phyloP scores from a whole-genome alignment of 2,329 filamentous ascomycete genomes.

The Cercospora nicotianae region DNA sequence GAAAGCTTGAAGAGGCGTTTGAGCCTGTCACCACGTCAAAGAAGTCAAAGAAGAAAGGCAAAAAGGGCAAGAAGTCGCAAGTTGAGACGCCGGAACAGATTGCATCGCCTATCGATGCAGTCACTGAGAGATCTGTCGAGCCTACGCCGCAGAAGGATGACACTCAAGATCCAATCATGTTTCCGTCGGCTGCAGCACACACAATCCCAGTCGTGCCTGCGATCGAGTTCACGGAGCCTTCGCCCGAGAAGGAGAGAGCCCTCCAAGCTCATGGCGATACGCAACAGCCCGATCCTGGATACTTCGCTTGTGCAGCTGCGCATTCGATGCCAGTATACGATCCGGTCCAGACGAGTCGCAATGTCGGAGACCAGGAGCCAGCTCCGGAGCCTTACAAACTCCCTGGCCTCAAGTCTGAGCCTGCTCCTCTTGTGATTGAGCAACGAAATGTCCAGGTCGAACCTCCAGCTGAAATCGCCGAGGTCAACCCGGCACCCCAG shows the following conservation, averaged over 20 bases:
- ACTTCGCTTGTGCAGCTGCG: neutral
- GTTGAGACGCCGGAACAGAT: conserved; percentile 5
- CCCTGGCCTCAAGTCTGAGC: conserved; percentile 19
- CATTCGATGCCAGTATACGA: conserved; percentile 11
- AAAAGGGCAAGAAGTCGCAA: conserved; percentile 32
- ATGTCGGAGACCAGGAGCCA: conserved; percentile 10
- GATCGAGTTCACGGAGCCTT: conserved; percentile 1
- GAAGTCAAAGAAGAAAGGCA: conserved; percentile 30
- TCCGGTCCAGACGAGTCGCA: neutral
- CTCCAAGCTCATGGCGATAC: neutral
- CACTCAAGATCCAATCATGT: neutral
- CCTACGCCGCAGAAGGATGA: neutral
- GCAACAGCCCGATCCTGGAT: neutral
- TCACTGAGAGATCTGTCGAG: neutral
- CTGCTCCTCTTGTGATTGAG: conserved; percentile 24
- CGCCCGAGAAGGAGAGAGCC: neutral
- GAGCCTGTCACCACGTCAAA: conserved; percentile 19
- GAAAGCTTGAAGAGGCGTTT: conserved; percentile 2
- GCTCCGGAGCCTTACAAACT: conserved; percentile 20
- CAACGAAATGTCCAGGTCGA: conserved; percentile 19
- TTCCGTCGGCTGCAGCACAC: conserved; percentile 25
- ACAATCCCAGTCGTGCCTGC: conserved; percentile 18
- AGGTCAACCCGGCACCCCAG: conserved; percentile 17
- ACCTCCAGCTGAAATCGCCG: conserved; percentile 9
- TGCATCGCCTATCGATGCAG: neutral